Percentiles rank a stretch among this genome's conserved stretches.
Evolutionary conservation across 2,329 filamentous ascomycete species (phyloP).

Genomic region (Zasmidium cellare): DNA sequence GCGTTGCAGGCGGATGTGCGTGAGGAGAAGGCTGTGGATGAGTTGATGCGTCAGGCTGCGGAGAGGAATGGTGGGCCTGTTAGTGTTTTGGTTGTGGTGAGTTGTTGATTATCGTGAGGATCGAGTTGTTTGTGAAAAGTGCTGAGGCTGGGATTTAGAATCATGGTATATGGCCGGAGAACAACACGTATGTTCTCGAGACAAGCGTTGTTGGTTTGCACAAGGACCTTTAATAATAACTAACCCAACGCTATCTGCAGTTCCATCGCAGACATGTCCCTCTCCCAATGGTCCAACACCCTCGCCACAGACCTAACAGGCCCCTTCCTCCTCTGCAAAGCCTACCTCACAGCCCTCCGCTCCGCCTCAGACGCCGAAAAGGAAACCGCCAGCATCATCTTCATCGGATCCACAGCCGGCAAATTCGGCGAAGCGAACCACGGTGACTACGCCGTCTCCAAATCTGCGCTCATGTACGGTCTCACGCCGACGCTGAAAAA

Average conservation of each 20-base stretch:
- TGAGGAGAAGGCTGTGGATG: slow-evolving; percentile 32
- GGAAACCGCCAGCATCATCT: slow-evolving; percentile 30
- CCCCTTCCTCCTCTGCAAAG: slow-evolving; percentile 30
- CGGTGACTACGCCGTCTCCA: slow-evolving; percentile 32
- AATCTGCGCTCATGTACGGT: slow-evolving; percentile 34
- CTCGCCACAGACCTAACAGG: slow-evolving; percentile 32
- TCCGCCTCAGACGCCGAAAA: slow-evolving; percentile 19
- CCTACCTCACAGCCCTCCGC: slow-evolving; percentile 26
- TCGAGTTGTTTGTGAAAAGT: background rate
- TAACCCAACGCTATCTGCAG: slow-evolving; percentile 5
- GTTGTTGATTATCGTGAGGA: background rate
- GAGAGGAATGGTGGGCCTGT: slow-evolving; percentile 37
- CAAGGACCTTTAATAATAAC: too few species aligned
- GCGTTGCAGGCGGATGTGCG: slow-evolving; percentile 37
- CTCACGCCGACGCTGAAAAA: slow-evolving; percentile 33
- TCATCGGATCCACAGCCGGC: slow-evolving; percentile 35
- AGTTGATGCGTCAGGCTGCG: slow-evolving; percentile 32
- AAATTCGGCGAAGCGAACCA: slow-evolving; percentile 35
- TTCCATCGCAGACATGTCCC: slow-evolving; percentile 29
- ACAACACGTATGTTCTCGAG: slow-evolving; percentile 10
- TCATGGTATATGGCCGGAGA: slow-evolving; percentile 34
- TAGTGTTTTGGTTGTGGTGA: slow-evolving; percentile 39
- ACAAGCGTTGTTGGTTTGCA: too few species aligned
- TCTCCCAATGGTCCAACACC: slow-evolving; percentile 32
- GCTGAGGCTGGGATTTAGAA: slow-evolving; percentile 23